Conservation (phyloP, 768 basidiomycete species). For the Candolleomyces efflorescens region DNA sequence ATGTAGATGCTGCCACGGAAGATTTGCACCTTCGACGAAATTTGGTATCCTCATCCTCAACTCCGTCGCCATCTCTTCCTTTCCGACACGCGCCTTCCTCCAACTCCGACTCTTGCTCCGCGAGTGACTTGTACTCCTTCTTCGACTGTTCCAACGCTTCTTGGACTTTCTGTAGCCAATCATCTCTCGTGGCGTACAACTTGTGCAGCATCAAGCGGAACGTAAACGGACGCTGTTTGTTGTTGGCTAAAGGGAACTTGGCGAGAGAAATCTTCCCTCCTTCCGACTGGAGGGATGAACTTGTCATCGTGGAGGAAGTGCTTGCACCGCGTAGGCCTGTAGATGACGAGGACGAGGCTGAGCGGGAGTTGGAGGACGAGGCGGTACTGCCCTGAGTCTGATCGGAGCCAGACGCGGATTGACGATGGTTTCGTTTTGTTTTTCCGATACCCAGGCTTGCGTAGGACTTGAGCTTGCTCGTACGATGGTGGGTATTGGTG, state of each 20-base stretch:
- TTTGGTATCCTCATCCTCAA: constrained; percentile 11
- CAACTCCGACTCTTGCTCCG: constrained; percentile 24
- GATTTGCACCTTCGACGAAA: neutral
- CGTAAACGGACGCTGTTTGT: constrained; percentile 51
- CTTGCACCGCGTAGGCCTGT: too few species aligned
- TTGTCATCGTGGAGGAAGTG: constrained; percentile 12
- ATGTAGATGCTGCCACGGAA: neutral
- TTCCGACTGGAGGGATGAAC: constrained; percentile 1
- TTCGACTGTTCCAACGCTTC: constrained; percentile 49
- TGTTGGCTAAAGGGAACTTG: constrained; percentile 37
- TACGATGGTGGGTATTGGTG: too few species aligned
- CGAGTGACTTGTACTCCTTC: constrained; percentile 52
- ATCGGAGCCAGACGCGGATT: too few species aligned
- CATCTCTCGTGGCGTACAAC: constrained; percentile 50
- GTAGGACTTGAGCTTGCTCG: too few species aligned
- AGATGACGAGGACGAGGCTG: too few species aligned
- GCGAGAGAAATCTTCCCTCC: constrained; percentile 24
- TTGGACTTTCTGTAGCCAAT: constrained; percentile 55
- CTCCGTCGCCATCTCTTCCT: constrained; percentile 11
- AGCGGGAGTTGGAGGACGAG: too few species aligned
- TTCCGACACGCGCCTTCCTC: constrained; percentile 6
- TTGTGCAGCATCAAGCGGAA: constrained; percentile 68
- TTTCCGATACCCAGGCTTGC: too few species aligned
- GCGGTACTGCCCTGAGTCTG: too few species aligned
- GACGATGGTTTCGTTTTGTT: too few species aligned